Evolutionary conservation across 2,329 filamentous ascomycete species (phyloP).

Genomic region (Xylariales sp.): DNA sequence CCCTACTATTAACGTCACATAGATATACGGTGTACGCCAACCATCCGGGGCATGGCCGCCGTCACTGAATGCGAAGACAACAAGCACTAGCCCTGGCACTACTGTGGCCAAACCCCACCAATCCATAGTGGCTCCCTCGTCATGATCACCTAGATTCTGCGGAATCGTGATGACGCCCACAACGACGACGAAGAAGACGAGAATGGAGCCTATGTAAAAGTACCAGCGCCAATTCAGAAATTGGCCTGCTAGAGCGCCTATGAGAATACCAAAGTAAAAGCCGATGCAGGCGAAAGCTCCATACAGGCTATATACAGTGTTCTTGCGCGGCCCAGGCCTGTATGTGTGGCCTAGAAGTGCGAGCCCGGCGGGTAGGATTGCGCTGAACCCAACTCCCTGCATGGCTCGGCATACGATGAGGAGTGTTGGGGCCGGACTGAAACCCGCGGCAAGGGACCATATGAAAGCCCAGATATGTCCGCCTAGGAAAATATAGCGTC

Average conservation of each 20-base stretch:
- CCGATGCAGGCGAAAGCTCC: slow-evolving; percentile 66
- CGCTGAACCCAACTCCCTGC: slow-evolving; percentile 78
- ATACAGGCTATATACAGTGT: slow-evolving; percentile 69
- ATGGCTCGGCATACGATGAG: slow-evolving; percentile 79
- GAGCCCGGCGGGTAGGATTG: slow-evolving; percentile 76
- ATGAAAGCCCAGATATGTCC: slow-evolving; percentile 73
- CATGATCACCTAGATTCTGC: slow-evolving; percentile 44
- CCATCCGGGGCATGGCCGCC: slow-evolving; percentile 74
- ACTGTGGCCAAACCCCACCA: slow-evolving; percentile 72
- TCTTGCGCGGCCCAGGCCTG: slow-evolving; percentile 75
- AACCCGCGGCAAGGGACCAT: slow-evolving; percentile 77
- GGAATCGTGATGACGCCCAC: slow-evolving; percentile 47
- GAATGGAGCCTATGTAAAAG: slow-evolving; percentile 71
- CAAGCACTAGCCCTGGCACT: slow-evolving; percentile 72
- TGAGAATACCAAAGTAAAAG: slow-evolving; percentile 72
- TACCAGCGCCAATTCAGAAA: slow-evolving; percentile 73
- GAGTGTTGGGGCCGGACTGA: slow-evolving; percentile 75
- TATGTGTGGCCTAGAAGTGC: slow-evolving; percentile 74
- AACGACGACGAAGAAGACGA: slow-evolving; percentile 43
- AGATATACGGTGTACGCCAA: slow-evolving; percentile 81
- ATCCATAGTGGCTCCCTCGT: slow-evolving; percentile 70
- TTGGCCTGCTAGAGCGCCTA: slow-evolving; percentile 71
- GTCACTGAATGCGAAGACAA: slow-evolving; percentile 81
- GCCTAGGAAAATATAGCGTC: slow-evolving; percentile 67
- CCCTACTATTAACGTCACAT: slow-evolving; percentile 72